Base-by-base conservation (phyloP, 2,329 filamentous ascomycete genomes). In the Trichoderma citrinoviride region DNA sequence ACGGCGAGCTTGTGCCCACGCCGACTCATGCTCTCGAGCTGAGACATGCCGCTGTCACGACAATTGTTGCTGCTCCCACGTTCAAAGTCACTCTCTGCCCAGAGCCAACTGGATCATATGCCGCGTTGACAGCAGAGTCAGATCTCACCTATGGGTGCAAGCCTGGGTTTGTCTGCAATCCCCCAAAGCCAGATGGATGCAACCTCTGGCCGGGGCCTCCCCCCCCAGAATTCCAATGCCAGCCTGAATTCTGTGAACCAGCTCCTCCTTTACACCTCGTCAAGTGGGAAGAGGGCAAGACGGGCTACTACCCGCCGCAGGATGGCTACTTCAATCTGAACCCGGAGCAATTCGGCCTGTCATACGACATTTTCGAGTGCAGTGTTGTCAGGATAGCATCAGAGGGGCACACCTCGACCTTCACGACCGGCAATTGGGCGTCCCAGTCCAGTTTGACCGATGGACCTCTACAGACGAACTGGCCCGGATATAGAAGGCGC, bases 241-340 rank as follows among this genome's bases (percentile, higher is more conserved):
- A 78, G 8, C 77, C 77, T 0, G 62, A 72, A 12, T 73, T 80
- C 68, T 87, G 85, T 68, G 73, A 81, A 1, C 68, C 69, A 3
- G 72, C 84, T 10, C 83, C 81, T 0, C 65, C 71, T 0, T 72
- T 76, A 66, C 69, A 70, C 1, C 68, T 68, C 1, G 72, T 79
- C 0, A 70, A 70, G 0, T 87, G 84, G 85, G 69, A 73, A 0
- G 69, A 73, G 1, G 79, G 80, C 63, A 64, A 77, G 49, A 85
- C 82, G 0, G 68, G 75, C 17, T 86, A 83, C 70, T 87, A 82
- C 67, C 82, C 82, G 2, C 79, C 82, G 1, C 68, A 70, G 3
- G 67, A 68, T 14, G 85, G 82, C 3, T 90, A 90, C 72, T 91
- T 87, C 76, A 83, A 90, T 65, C 79, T 91, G n/a, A 79, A 87